Conservation (phyloP, 1,284 basidiomycete species). For the Cryptococcus maquisensis region DNA sequence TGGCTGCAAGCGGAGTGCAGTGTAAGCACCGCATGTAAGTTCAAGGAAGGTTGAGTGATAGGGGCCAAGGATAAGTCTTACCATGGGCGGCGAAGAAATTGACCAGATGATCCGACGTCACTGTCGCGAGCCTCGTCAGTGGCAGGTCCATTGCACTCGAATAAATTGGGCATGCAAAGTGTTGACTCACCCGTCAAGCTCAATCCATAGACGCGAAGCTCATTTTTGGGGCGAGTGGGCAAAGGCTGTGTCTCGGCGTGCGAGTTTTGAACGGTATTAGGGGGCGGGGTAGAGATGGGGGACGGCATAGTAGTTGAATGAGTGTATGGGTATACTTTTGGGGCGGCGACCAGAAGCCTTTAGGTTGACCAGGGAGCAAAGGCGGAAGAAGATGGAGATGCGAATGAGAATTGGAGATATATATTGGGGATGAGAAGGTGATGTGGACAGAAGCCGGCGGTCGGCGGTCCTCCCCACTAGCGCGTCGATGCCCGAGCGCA, state of each 20-base stretch:
- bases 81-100: slow-evolving; percentile 33
- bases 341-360: too few species aligned
- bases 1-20: slow-evolving; percentile 19
- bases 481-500: too few species aligned
- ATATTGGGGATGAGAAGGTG: too few species aligned
- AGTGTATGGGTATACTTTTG: too few species aligned
- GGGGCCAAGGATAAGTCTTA: slow-evolving; percentile 8
- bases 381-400: too few species aligned
- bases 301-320: too few species aligned
- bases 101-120: slow-evolving; percentile 29
- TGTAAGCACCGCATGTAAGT: not conserved
- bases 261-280: not conserved
- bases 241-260: too few species aligned
- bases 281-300: not conserved
- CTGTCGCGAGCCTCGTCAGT: slow-evolving; percentile 6
- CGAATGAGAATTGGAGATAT: too few species aligned
- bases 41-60: not conserved
- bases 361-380: too few species aligned
- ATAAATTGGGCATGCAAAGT: not conserved
- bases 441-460: too few species aligned
- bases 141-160: too few species aligned
- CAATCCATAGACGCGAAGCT: slow-evolving; percentile 28
- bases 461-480: too few species aligned
- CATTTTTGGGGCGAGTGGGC: slow-evolving; percentile 6
- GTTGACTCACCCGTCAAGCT: slow-evolving; percentile 13